phyloP scores from a whole-genome alignment of 2,329 filamentous ascomycete species.

The Thyridium curvatum region DNA sequence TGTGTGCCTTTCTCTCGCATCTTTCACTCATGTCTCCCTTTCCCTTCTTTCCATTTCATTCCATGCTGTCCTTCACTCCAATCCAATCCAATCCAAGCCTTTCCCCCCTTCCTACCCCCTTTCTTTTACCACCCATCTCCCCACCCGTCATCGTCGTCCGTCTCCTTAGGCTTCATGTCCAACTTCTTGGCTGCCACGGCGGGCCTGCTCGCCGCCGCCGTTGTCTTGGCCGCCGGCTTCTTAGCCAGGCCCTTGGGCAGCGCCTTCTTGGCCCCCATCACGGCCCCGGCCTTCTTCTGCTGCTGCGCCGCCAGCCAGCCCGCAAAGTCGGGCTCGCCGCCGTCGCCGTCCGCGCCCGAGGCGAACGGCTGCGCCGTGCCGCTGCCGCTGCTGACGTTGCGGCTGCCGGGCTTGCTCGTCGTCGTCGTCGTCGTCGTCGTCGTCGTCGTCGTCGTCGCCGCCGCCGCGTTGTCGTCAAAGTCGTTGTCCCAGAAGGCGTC shows the following conservation, averaged over 20 bases:
- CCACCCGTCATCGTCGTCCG: slow-evolving; percentile 55
- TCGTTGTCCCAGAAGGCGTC: slow-evolving; percentile 24
- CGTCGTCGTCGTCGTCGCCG: slow-evolving; percentile 41
- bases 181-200: slow-evolving; percentile 56
- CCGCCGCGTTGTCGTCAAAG: background rate
- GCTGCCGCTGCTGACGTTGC: slow-evolving; percentile 15
- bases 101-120: no score
- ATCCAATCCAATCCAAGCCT: no score
- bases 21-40: no score
- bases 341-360: slow-evolving; percentile 49
- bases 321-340: slow-evolving; percentile 89
- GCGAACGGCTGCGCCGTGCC: slow-evolving; percentile 44
- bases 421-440: slow-evolving; percentile 33
- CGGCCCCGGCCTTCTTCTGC: slow-evolving; percentile 56
- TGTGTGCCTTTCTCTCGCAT: no score
- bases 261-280: slow-evolving; percentile 45
- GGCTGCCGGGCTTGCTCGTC: slow-evolving; percentile 16
- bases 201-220: slow-evolving; percentile 31
- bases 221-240: slow-evolving; percentile 27
- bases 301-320: slow-evolving; percentile 89
- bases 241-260: slow-evolving; percentile 82
- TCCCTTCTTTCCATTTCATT: no score
- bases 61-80: no score
- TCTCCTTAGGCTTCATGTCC: slow-evolving; percentile 58
- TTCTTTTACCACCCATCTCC: slow-evolving; percentile 55